phyloP scores from a whole-genome alignment of 257 asterid species.

The Nicotiana knightiana region DNA sequence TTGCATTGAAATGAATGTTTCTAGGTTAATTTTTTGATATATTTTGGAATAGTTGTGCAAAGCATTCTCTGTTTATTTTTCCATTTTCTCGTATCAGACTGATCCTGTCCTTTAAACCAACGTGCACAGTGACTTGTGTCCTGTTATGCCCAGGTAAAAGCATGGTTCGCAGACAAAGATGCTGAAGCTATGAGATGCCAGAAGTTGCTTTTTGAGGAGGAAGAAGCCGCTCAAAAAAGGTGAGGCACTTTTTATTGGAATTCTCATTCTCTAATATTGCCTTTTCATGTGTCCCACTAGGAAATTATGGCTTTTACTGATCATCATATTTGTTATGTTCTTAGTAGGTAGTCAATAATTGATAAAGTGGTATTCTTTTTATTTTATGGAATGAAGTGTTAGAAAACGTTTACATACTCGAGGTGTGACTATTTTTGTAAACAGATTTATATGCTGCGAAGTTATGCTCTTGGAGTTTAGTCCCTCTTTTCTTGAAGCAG shows the following conservation, averaged over 20 bases:
- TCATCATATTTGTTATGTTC: background rate
- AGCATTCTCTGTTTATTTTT: background rate
- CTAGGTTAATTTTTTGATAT: background rate
- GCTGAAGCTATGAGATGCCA: constrained; percentile 95
- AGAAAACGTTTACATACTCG: background rate
- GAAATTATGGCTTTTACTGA: constrained; percentile 1
- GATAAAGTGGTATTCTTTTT: background rate
- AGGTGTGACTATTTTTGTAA: background rate
- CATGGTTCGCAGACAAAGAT: constrained; percentile 90
- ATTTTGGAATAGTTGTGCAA: background rate
- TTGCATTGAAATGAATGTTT: background rate
- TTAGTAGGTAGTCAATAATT: background rate
- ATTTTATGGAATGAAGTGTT: background rate
- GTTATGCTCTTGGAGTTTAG: background rate
- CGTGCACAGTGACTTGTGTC: background rate
- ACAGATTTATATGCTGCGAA: background rate
- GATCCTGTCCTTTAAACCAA: background rate
- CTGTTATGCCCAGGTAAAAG: constrained; percentile 62
- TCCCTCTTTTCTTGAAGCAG: constrained; percentile 6
- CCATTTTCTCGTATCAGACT: background rate
- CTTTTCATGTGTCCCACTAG: background rate
- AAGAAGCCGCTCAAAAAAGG: constrained; percentile 88
- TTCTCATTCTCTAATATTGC: background rate
- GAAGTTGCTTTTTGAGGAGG: constrained; percentile 95
- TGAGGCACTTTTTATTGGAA: constrained; percentile 14